Conservation (phyloP, 441 rosid species). For the Omphalea diandra region DNA sequence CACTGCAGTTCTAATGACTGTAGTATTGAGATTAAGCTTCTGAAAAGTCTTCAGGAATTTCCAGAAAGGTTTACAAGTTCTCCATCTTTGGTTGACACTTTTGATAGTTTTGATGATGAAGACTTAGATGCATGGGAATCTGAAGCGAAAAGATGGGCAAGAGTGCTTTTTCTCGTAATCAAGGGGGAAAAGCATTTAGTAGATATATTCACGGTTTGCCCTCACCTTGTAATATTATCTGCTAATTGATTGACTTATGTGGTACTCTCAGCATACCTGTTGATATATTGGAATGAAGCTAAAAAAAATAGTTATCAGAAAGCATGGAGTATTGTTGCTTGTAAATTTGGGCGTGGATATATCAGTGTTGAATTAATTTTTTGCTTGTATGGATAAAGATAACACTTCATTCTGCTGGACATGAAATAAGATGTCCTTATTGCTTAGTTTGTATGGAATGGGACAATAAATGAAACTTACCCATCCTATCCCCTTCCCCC, state of each 20-base stretch:
- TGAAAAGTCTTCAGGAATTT: slow-evolving; percentile 58
- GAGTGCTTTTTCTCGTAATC: slow-evolving; percentile 59
- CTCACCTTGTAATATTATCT: slow-evolving; percentile 18
- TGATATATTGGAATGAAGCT: neutral
- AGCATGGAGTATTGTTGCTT: neutral
- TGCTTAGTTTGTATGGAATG: neutral
- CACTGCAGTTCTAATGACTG: slow-evolving; percentile 26
- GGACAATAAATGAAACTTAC: neutral
- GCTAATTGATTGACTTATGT: slow-evolving; percentile 19
- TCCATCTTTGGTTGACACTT: slow-evolving; percentile 30
- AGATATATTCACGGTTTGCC: slow-evolving; percentile 60
- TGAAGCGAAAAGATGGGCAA: slow-evolving; percentile 88
- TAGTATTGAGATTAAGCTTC: slow-evolving; percentile 36
- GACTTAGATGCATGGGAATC: slow-evolving; percentile 90
- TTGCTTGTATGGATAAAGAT: no score
- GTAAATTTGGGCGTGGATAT: neutral
- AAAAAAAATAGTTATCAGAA: neutral
- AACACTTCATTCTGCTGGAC: neutral
- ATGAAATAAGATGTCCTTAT: no score
- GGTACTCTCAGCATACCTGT: neutral
- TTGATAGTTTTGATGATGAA: slow-evolving; percentile 66
- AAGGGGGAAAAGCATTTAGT: slow-evolving; percentile 51
- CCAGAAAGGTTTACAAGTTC: slow-evolving; percentile 48
- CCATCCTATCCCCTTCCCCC: neutral
- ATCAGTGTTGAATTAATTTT: neutral